phyloP scores from a whole-genome alignment of 306 rosid genomes.

The Mimosa bimucronata region DNA sequence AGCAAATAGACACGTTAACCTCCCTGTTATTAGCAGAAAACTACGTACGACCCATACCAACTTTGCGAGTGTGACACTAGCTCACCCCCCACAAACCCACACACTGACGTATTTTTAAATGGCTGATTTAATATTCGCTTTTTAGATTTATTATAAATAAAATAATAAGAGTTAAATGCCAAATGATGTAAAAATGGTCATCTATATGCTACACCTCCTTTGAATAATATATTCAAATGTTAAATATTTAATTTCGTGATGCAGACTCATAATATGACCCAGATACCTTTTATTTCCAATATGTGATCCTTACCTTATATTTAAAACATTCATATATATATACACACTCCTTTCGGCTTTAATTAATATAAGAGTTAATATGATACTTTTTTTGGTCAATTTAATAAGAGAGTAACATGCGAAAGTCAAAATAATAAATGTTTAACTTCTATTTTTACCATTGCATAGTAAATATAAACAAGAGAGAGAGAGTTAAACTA shows the following conservation, averaged over 20 bases:
- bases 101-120: not conserved
- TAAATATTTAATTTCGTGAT: not conserved
- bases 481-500: too few species aligned
- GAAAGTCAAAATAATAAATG: too few species aligned
- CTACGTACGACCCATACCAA: conserved; percentile 42
- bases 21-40: conserved; percentile 47
- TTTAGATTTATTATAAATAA: not conserved
- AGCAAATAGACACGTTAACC: conserved; percentile 53
- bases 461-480: too few species aligned
- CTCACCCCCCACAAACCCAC: conserved; percentile 15
- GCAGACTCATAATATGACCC: not conserved
- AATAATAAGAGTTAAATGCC: not conserved
- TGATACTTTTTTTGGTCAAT: too few species aligned
- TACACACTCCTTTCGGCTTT: too few species aligned
- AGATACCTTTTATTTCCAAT: too few species aligned
- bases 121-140: not conserved
- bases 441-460: too few species aligned
- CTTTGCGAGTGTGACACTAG: conserved; percentile 33
- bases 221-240: not conserved
- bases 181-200: not conserved
- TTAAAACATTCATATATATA: too few species aligned
- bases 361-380: too few species aligned
- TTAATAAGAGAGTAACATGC: too few species aligned
- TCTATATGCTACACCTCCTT: not conserved
- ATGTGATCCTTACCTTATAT: too few species aligned